Evolutionary conservation across 164 flowering plant genomes (phyloP).

Genomic region (Litsea cubeba): DNA sequence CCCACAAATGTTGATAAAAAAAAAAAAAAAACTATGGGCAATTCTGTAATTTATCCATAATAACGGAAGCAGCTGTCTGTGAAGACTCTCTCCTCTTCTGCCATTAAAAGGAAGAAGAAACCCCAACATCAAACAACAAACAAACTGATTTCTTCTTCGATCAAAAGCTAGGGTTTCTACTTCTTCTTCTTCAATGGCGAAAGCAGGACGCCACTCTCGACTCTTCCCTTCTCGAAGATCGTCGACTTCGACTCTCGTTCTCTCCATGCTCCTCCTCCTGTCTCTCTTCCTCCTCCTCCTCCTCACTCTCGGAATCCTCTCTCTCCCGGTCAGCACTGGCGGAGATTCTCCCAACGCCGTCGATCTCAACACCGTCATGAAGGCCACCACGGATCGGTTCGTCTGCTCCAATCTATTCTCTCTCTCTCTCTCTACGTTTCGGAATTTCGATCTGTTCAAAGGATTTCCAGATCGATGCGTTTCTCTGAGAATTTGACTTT

Average conservation of each 20-base stretch:
- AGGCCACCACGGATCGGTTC: slow-evolving; percentile 13
- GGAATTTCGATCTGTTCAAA: no score
- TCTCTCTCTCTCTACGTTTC: neutral
- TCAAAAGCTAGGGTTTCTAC: no score
- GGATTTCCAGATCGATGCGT: neutral
- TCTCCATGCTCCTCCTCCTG: slow-evolving; percentile 47
- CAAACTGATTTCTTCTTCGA: no score
- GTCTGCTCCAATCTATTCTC: neutral
- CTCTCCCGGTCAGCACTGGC: slow-evolving; percentile 39
- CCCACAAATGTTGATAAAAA: no score
- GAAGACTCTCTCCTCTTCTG: no score
- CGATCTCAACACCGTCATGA: slow-evolving; percentile 55
- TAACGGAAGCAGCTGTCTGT: no score
- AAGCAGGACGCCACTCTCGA: neutral
- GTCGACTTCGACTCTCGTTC: slow-evolving; percentile 39
- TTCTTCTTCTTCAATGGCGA: slow-evolving; percentile 3
- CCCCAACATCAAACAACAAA: no score
- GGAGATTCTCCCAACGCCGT: slow-evolving; percentile 28
- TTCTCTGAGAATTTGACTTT: neutral
- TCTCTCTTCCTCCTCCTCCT: slow-evolving; percentile 50
- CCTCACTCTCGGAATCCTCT: slow-evolving; percentile 62
- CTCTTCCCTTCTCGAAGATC: slow-evolving; percentile 25
- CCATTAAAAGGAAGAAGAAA: no score
- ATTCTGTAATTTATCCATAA: no score
- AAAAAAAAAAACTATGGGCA: no score